Evolutionary conservation across 768 basidiomycete genomes (phyloP).

Genomic region (Boletus pseudopeckii): DNA sequence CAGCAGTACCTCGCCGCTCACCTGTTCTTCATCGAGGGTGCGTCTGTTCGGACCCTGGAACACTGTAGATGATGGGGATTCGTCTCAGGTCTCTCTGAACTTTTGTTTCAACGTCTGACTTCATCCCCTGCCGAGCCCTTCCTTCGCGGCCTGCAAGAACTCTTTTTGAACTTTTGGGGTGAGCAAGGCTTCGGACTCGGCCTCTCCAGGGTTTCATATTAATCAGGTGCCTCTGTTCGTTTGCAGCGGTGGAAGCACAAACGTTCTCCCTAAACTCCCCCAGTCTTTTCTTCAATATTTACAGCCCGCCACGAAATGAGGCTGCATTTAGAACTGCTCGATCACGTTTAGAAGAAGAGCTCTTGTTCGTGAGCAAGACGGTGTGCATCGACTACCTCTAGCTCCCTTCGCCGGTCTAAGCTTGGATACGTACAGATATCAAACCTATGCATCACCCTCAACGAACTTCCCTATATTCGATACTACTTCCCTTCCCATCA

Average conservation of each 20-base stretch:
- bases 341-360: slow-evolving; percentile 81
- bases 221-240: slow-evolving; percentile 3
- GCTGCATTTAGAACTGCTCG: slow-evolving; percentile 63
- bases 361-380: slow-evolving; percentile 69
- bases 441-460: slow-evolving; percentile 84
- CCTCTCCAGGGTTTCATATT: slow-evolving; percentile 4
- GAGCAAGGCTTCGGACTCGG: slow-evolving; percentile 27
- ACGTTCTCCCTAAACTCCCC: slow-evolving; percentile 79
- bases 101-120: slow-evolving; percentile 70
- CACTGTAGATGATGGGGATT: background rate
- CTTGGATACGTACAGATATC: slow-evolving; percentile 54
- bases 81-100: slow-evolving; percentile 67
- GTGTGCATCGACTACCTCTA: slow-evolving; percentile 33
- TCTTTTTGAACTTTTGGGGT: slow-evolving; percentile 95
- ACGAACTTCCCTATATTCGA: slow-evolving; percentile 90
- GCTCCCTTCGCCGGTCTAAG: background rate
- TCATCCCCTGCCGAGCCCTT: slow-evolving; percentile 73
- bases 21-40: slow-evolving; percentile 91
- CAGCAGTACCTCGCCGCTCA: slow-evolving; percentile 82
- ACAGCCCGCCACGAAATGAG: slow-evolving; percentile 76
- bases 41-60: slow-evolving; percentile 19
- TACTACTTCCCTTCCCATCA: slow-evolving; percentile 88
- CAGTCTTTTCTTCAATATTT: slow-evolving; percentile 82
- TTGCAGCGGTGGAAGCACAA: slow-evolving; percentile 78
- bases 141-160: slow-evolving; percentile 75